Conservation (phyloP, 257 asterid species). For the Solanum corneliomulleri region DNA sequence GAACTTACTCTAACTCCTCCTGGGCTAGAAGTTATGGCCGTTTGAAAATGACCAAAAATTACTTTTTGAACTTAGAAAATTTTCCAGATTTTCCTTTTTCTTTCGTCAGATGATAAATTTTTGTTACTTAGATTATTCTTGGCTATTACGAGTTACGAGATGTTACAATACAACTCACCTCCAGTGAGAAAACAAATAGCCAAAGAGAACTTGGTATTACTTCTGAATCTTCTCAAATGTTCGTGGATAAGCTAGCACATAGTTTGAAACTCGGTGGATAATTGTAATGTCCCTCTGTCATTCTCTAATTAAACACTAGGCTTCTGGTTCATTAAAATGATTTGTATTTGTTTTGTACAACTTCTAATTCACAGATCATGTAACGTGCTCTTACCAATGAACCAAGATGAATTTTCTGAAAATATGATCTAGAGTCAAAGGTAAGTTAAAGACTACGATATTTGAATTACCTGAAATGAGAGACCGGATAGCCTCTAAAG, state of each 20-base stretch:
- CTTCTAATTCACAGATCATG: not conserved
- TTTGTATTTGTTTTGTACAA: not conserved
- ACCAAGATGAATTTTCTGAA: not conserved
- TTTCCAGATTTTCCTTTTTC: too few relatives aligned
- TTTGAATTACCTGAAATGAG: slow-evolving; percentile 68
- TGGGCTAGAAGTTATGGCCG: too few relatives aligned
- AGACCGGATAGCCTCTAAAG: slow-evolving; percentile 81
- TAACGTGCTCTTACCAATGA: not conserved
- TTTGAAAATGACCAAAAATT: too few relatives aligned
- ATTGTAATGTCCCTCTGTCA: not conserved
- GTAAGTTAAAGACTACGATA: not conserved
- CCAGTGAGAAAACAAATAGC: slow-evolving; percentile 36
- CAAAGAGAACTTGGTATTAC: not conserved
- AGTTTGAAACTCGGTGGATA: not conserved
- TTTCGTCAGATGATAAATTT: too few relatives aligned
- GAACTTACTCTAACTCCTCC: too few relatives aligned
- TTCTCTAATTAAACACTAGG: not conserved
- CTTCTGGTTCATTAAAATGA: not conserved
- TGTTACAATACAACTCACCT: slow-evolving; percentile 60
- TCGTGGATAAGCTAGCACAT: not conserved
- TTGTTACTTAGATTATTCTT: too few relatives aligned
- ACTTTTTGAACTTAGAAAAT: too few relatives aligned
- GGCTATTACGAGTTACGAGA: too few relatives aligned
- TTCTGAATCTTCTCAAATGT: not conserved
- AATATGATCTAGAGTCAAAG: not conserved